Base-by-base conservation (phyloP, 2,329 filamentous ascomycete species). In the Scolecobasidium constrictum region DNA sequence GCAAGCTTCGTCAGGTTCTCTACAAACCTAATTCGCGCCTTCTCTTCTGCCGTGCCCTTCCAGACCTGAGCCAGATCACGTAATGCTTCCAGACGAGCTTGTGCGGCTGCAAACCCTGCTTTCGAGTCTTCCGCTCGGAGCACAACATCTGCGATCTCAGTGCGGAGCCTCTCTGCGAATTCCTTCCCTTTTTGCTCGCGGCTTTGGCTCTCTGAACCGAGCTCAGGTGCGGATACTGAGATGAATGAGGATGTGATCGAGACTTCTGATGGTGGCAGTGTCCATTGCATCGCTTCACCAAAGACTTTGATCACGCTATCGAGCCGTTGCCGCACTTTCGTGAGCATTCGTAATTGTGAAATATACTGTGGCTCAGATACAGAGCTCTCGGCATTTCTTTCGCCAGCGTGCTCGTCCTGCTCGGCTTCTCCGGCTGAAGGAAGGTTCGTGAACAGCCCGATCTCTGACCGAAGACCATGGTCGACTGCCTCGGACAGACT, bases 21-120 rank as follows among this genome's bases (percentile, higher is more conserved):
- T 15, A 98, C 80, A 57, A 95, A 87, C 54, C 77, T 83, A 7
- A 66, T 66, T 42, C 92, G 71, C 4, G 86, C 86, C 63, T 85
- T 93, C 60, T 96, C 92, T 64, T 98, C 92, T 0, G 85, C 83
- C 2, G 92, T 95, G n/a, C 87, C 87, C 58, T 83, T 90, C 88
- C 92, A 98, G 17, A 98, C 79, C n/a, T 65, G 65, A 3, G 78
- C 77, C 49, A 96, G 64, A 48, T 79, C 74, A 54, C 86, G 81
- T 44, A 96, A 69, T 56, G 84, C 78, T 54, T 86, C 81, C 12
- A 96, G 79, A 35, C 85, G 71, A 43, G 72, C 71, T 11, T 75
- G 75, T 0, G 92, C 92, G 45, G 79, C 78, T 49, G 85, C 80
- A 6, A 92, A 69, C 13, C 84, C 85, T 35, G 72, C 70, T 11